phyloP scores from a whole-genome alignment of 2,329 filamentous ascomycete genomes.

The Pseudopithomyces maydicus region DNA sequence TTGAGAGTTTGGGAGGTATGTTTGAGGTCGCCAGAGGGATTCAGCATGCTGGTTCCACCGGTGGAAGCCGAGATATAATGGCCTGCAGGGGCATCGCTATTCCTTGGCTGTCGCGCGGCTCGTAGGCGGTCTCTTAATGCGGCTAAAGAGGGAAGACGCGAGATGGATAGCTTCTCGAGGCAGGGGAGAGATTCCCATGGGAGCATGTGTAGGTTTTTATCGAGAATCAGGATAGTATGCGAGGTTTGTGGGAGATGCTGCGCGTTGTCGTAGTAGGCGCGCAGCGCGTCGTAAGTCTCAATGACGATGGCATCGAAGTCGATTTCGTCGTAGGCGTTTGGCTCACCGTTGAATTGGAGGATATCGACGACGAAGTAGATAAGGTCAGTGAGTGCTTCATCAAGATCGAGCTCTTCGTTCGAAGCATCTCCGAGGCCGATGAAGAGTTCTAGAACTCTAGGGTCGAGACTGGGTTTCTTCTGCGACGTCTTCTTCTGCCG shows the following conservation, averaged over 20 bases:
- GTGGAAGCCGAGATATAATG: conserved; percentile 57
- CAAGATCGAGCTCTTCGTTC: conserved; percentile 71
- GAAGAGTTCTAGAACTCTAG: conserved; percentile 82
- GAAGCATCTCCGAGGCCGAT: conserved; percentile 79
- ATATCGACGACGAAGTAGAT: conserved; percentile 97
- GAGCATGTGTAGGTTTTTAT: conserved; percentile 88
- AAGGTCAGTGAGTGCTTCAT: conserved; percentile 88
- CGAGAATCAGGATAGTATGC: conserved; percentile 88
- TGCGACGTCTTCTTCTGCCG: conserved; percentile 65
- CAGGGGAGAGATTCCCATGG: conserved; percentile 97
- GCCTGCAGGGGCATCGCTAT: conserved; percentile 25
- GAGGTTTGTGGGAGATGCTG: conserved; percentile 43
- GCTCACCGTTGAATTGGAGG: conserved; percentile 93
- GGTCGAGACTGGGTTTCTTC: conserved; percentile 60
- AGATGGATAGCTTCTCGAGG: conserved; percentile 77
- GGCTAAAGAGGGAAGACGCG: conserved; percentile 83
- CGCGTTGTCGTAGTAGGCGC: conserved; percentile 70
- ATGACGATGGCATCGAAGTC: conserved; percentile 92
- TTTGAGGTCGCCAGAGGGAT: conserved; percentile 82
- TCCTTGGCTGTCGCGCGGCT: conserved; percentile 49
- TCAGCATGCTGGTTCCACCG: conserved; percentile 78
- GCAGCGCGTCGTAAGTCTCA: conserved; percentile 83
- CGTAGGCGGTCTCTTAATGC: conserved; percentile 78
- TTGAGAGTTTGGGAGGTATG: conserved; percentile 80
- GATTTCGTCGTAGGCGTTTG: conserved; percentile 96